A percentile compares a stretch with the other conserved stretches of the same genome.
phyloP scores from a whole-genome alignment of 768 basidiomycete species.

The Lentinula sp. region DNA sequence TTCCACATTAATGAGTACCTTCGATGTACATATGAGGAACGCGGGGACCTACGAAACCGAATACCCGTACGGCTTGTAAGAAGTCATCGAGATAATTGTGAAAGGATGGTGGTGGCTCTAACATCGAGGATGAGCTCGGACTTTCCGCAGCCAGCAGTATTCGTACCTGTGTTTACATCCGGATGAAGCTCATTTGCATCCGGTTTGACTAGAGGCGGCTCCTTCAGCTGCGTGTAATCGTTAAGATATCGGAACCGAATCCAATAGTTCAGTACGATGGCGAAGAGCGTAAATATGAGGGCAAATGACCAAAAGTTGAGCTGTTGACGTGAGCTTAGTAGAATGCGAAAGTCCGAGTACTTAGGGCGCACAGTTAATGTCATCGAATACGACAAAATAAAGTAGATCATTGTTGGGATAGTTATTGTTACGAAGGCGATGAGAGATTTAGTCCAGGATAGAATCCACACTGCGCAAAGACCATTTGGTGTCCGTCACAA shows the following conservation, averaged over 20 bases:
- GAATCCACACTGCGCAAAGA: conserved; percentile 58
- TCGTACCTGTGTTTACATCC: conserved; percentile 68
- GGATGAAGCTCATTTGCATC: conserved; percentile 88
- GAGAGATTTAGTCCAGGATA: conserved; percentile 71
- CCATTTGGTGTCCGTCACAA: background rate
- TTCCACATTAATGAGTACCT: background rate
- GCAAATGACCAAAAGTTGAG: conserved; percentile 92
- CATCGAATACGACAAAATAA: conserved; percentile 80
- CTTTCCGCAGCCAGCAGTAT: background rate
- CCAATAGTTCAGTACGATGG: conserved; percentile 72
- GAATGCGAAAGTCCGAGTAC: background rate
- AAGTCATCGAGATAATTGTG: conserved; percentile 98
- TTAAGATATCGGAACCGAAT: conserved; percentile 79
- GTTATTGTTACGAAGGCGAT: conserved; percentile 81
- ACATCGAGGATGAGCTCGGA: conserved; percentile 6
- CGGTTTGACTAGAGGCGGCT: conserved; percentile 75
- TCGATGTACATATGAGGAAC: background rate
- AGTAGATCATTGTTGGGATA: conserved; percentile 72
- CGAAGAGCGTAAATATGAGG: conserved; percentile 62
- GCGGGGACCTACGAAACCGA: conserved; percentile 69
- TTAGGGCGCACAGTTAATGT: conserved; percentile 64
- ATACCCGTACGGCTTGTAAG: conserved; percentile 90
- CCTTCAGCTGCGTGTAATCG: conserved; percentile 69
- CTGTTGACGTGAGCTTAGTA: conserved; percentile 26
- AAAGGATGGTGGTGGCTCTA: conserved; percentile 69